Evolutionary conservation across 306 rosid species (phyloP).

Genomic region (Cicer pinnatifidum): DNA sequence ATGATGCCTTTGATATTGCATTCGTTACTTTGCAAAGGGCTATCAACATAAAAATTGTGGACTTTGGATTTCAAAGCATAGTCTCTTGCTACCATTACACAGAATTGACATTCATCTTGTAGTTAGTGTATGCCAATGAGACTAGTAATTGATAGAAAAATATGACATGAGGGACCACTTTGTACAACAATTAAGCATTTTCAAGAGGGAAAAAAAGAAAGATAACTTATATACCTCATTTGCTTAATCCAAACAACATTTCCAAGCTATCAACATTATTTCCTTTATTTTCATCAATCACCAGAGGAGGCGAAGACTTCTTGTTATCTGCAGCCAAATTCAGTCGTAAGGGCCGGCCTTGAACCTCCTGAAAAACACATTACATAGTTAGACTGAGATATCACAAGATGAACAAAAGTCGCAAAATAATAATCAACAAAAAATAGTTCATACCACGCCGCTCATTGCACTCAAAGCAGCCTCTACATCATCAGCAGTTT

Average conservation of each 20-base stretch:
- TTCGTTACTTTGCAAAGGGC: background rate
- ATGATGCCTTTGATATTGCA: background rate
- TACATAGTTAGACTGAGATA: constrained; percentile 11
- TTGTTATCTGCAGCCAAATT: constrained; percentile 56
- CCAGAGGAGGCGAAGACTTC: constrained; percentile 41
- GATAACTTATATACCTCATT: constrained; percentile 40
- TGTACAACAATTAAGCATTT: background rate
- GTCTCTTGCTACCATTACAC: background rate
- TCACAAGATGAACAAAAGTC: background rate
- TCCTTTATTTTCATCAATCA: constrained; percentile 34
- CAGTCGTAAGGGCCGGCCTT: constrained; percentile 71
- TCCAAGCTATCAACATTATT: constrained; percentile 46
- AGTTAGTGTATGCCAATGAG: constrained; percentile 1
- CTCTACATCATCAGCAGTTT: constrained; percentile 60
- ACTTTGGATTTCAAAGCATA: background rate
- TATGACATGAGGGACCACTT: constrained; percentile 5
- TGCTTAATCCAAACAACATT: constrained; percentile 51
- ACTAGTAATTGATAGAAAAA: background rate
- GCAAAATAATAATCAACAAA: constrained; percentile 20
- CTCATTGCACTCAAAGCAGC: constrained; percentile 67
- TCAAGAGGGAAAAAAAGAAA: background rate
- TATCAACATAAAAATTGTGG: background rate
- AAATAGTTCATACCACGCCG: constrained; percentile 66
- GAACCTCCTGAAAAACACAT: constrained; percentile 58
- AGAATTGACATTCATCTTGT: background rate